A percentile compares a stretch with the other conserved stretches of the same genome.
Conservation (phyloP, 1,284 basidiomycete genomes). For the Ustilago loliicola region DNA sequence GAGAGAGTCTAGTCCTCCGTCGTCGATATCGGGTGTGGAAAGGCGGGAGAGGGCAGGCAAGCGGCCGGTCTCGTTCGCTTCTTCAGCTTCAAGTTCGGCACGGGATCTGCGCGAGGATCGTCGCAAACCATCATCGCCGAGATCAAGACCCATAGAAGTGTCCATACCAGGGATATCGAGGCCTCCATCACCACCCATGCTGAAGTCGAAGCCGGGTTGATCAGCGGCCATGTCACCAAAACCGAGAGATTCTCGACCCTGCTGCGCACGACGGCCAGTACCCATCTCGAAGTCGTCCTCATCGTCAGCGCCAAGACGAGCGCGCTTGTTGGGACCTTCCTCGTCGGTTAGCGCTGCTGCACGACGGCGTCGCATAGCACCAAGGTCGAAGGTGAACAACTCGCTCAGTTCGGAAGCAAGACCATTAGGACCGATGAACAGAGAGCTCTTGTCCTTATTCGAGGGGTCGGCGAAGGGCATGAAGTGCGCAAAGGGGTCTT, state of each 20-base stretch:
- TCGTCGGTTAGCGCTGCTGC: constrained; percentile 70
- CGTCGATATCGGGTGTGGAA: constrained; percentile 75
- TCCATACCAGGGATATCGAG: constrained; percentile 44
- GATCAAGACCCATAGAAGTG: constrained; percentile 23
- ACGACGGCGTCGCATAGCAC: constrained; percentile 67
- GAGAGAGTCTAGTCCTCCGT: constrained; percentile 74
- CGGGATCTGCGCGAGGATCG: constrained; percentile 44
- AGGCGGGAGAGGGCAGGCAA: constrained; percentile 60
- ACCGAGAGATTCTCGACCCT: constrained; percentile 39
- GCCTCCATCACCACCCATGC: constrained; percentile 33
- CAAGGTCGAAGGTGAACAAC: constrained; percentile 84
- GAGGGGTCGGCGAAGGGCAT: constrained; percentile 76
- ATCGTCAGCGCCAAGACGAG: constrained; percentile 42
- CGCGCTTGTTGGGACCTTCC: constrained; percentile 64
- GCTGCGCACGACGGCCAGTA: constrained; percentile 38
- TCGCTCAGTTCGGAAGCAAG: constrained; percentile 83
- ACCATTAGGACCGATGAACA: constrained; percentile 82
- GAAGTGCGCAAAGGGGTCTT: constrained; percentile 87
- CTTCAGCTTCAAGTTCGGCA: constrained; percentile 37
- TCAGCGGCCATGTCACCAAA: constrained; percentile 50
- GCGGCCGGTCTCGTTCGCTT: constrained; percentile 38
- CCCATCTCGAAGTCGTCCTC: constrained; percentile 68
- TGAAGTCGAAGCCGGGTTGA: constrained; percentile 29
- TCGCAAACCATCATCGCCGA: constrained; percentile 46
- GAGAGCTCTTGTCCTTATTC: constrained; percentile 75